Evolutionary conservation across 2,329 filamentous ascomycete species (phyloP), one percentile per base, ranked within the genome.

Genomic region (Fusarium udum): DNA sequence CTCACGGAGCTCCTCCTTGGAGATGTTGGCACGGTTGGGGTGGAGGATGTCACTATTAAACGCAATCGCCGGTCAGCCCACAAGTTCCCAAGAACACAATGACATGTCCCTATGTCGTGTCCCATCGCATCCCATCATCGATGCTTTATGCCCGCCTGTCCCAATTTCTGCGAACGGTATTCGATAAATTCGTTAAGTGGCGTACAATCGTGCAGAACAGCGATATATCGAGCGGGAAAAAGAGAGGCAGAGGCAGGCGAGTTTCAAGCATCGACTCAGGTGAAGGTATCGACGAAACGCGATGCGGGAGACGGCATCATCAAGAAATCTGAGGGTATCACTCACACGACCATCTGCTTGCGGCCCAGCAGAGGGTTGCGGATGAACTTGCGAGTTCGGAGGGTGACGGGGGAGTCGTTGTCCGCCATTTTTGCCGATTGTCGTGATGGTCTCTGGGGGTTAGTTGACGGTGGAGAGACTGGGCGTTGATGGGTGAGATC

Each of bases 291-390:
- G 67, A 63, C 65, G 49, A 15, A 28, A 28, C 68, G 69, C 51
- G 57, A 61, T 52, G 58, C 64, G 60, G 49, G 16, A 26, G 49
- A 26, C 16, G n/a, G 53, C 53, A 43, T 63, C 43, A 69, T 63
- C 61, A 72, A 74, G 75, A 64, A 59, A 65, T 69, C 43, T 64
- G 28, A 70, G 67, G 67, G 59, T 69, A 76, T 79, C 80, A 92
- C 93, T 91, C 94, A 98, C 95, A 98, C 93, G 88, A 98, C 95
- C 94, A 98, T 97, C 92, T 98, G 95, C 92, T 97, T 97, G 87
- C 95, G 93, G 86, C 93, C 94, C 85, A 99, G 92, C 84, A 99
- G 94, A 86, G 96, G 94, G 92, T 99, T 99, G 90, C 95, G 94
- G 89, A 98, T 97, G 93, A 99, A 99, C 91, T 98, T 98, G 93